Evolutionary conservation across 345 rosid species (phyloP), one percentile per base, ranked within the genome.

Genomic region (Sisymbrium altissimum): DNA sequence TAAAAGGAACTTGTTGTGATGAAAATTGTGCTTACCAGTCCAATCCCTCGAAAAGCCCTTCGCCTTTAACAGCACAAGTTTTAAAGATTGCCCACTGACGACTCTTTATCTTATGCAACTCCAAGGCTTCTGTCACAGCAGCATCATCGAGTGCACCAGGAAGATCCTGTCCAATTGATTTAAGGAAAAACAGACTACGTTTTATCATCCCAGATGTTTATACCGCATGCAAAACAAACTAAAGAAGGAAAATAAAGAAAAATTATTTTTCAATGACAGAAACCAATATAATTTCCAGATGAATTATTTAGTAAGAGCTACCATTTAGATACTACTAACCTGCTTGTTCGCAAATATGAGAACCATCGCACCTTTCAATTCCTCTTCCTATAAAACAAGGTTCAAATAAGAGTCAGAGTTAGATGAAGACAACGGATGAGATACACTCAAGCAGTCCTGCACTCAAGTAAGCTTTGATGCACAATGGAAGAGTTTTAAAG

Each of bases 71-170:
- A 25, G 89, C 89, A 81, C 86, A 86, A 57, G 88, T 86, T 83
- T 86, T 86, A 70, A 87, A 87, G 50, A 86, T 87, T 57, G 86
- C 80, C 89, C 92, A 83, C 44, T 84, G 89, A 35, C 86, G 81
- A 72, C 68, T 85, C 81, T 87, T 87, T 17, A 85, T 80, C 80
- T 87, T 87, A 75, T 84, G 92, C 72, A 80, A 75, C 71, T 86
- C 90, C 79, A 79, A 83, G 40, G 86, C 83, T 70, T 83, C 88
- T 2, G 88, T 81, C 53, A 86, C 84, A 68, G 85, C 86, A 5
- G 88, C 88, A 53, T 76, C 90, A 50, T 84, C 90, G 35, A 86
- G 81, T 62, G 88, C 90, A 56, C 85, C 90, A 48, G 90, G 90
- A 64, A 86, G 88, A 83, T 86, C 90, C 69, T 75, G 68, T 50